Evolutionary conservation across 169 alveolate species (phyloP), one percentile per base, ranked within the genome.

Genomic region (Nephromyces sp.): DNA sequence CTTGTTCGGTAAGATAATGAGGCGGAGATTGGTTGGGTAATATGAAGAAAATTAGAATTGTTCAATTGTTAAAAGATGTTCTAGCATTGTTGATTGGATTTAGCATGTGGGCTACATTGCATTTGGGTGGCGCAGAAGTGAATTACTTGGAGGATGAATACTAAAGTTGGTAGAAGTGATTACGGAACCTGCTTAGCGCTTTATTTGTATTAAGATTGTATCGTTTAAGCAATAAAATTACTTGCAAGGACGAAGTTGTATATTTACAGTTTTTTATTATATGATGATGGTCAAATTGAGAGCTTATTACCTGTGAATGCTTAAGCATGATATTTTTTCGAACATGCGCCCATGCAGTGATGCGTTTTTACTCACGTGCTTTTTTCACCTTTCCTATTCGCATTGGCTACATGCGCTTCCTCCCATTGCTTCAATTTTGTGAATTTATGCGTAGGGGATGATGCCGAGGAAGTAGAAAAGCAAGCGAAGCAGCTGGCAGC

Each of bases 391-490:
- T 43, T 43, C 57, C n/a, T n/a, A n/a, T n/a, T n/a, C n/a, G n/a
- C n/a, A n/a, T n/a, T n/a, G n/a, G n/a, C n/a, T n/a, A n/a, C n/a
- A n/a, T n/a, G n/a, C n/a, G n/a, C n/a, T n/a, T n/a, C n/a, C n/a
- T n/a, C n/a, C n/a, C n/a, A n/a, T n/a, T n/a, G n/a, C n/a, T n/a
- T n/a, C n/a, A n/a, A n/a, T n/a, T n/a, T n/a, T n/a, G n/a, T n/a
- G n/a, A n/a, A n/a, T n/a, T n/a, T n/a, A n/a, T n/a, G n/a, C n/a
- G 5, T 29, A 64, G 80, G 74, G 30, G 85, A 78, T 35, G 87
- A 80, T 24, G 62, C 33, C 66, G 66, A 28, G 35, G 70, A 6
- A 22, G 78, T 66, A 27, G 66, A 21, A 57, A 66, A 62, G 27
- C 82, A 68, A 8, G 57, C 34, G 6, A 35, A 43, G n/a, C 51